Evolutionary conservation across 2,329 filamentous ascomycete genomes (phyloP), one percentile per base, ranked within the genome.

Genomic region (Lecanicillium sp.): DNA sequence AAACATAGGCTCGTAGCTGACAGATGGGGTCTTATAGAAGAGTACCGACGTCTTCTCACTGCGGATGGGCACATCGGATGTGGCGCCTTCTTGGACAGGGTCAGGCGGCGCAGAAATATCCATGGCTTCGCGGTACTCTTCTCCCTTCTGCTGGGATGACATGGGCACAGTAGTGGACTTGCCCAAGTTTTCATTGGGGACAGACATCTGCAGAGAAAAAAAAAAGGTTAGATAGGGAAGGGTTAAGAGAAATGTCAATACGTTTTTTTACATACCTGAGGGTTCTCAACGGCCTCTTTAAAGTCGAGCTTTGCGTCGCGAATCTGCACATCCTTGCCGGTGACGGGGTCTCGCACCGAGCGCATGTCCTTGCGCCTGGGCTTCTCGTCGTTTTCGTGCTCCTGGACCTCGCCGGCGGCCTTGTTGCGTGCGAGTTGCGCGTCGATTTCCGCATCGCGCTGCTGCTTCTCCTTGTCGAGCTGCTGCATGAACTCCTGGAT

Each of bases 21-120:
- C 76, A 0, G 84, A 84, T 0, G 90, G 90, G 0, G 90, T 97
- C 13, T 92, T 90, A 60, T 96, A 90, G 61, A 97, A 97, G 20
- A 96, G 73, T 14, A 97, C 81, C 46, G 95, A 96, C 4, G 92
- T 97, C 72, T 92, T 96, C 57, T 97, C 90, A 52, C 89, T 90
- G 55, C 89, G 85, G 42, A 97, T 94, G 3, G 92, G 92, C 2
- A 97, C 88, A 60, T 97, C 92, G 18, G 87, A 89, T 0, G 90
- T 97, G 25, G 82, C 79, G 17, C 87, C 87, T 41, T 81, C 74
- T 13, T 81, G 80, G 15, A 95, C 70, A 1, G 90, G 90, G 48
- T 94, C 89, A 2, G 90, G 90, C 3, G 90, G 90, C 1, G 90
- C 86, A 0, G 87, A 94, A 41, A 94, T 71, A 61, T 97, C 90